A percentile compares a stretch with the other conserved stretches of the same genome.
These are phyloP conservation scores for Strigomonas oncopelti DNA, from an alignment of 208 protist genomes.

Conservation along the genomic window DNA sequence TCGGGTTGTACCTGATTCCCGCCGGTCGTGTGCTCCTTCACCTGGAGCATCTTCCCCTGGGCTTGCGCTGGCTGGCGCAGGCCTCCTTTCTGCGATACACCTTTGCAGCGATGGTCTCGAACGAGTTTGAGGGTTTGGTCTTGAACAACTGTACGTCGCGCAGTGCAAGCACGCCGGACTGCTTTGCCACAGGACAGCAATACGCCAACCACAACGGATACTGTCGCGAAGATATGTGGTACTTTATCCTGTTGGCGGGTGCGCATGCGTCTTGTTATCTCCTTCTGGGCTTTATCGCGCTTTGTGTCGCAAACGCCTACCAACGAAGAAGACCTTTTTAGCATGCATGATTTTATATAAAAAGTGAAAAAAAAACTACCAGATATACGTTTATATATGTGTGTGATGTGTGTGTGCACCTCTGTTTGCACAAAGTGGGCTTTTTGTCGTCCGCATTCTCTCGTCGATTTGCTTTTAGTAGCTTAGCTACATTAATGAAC, in stretches of 20 bases:
- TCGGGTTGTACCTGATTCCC: conserved; percentile 62
- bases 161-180: conserved; percentile 13
- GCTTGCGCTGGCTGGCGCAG: conserved; percentile 78
- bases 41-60: conserved; percentile 40
- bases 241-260: conserved; percentile 18
- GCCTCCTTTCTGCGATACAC: conserved; percentile 69
- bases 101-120: conserved; percentile 52
- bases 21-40: conserved; percentile 65
- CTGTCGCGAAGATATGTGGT: conserved; percentile 21
- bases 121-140: conserved; percentile 65
- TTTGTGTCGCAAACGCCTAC: conserved; percentile 27
- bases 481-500: conserved; percentile 2
- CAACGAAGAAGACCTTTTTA: conserved; percentile 18
- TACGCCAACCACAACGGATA: conserved; percentile 53
- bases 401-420: no score
- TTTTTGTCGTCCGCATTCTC: no score
- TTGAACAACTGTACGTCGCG: conserved; percentile 32
- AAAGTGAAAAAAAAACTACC: conserved; percentile 1
- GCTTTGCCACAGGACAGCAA: conserved; percentile 32
- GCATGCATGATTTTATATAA: neutral
- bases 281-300: conserved; percentile 43
- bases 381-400: neutral
- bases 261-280: conserved; percentile 41
- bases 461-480: neutral
- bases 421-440: no score